Percentiles rank a stretch among this genome's conserved stretches.
Evolutionary conservation across 805 yeast genomes (phyloP).

Genomic region (Ogataea corticis): DNA sequence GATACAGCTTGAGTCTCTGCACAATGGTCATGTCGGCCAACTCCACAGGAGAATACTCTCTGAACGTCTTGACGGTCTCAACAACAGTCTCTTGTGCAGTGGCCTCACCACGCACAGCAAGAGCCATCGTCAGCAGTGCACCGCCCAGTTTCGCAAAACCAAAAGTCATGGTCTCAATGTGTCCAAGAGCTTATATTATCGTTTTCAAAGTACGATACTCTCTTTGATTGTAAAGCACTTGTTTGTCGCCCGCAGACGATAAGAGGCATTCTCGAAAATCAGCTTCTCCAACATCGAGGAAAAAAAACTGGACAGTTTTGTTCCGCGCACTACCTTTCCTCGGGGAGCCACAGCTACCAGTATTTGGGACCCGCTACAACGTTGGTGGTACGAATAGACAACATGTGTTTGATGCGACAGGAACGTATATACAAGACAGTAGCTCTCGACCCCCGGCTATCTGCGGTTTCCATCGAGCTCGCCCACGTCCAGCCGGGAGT

Average conservation of each 20-base stretch:
- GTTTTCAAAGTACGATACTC: background rate
- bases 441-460: background rate
- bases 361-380: too few relatives aligned
- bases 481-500: constrained; percentile 71
- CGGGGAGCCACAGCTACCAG: background rate
- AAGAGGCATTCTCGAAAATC: background rate
- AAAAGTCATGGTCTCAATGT: background rate
- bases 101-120: background rate
- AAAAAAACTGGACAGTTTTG: background rate
- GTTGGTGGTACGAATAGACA: too few relatives aligned
- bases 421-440: constrained; percentile 7
- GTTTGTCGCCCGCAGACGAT: background rate
- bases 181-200: background rate
- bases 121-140: constrained; percentile 1
- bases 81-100: background rate
- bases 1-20: constrained; percentile 59
- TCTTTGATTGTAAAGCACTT: too few relatives aligned
- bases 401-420: background rate
- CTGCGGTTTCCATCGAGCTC: constrained; percentile 51
- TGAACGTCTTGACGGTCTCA: constrained; percentile 8
- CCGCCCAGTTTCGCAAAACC: background rate
- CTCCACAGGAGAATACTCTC: constrained; percentile 46
- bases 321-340: background rate
- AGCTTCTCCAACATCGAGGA: background rate
- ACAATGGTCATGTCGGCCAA: constrained; percentile 57